These are phyloP conservation scores for Brassica napus DNA, from an alignment of 345 rosid species.

Conservation along the genomic window DNA sequence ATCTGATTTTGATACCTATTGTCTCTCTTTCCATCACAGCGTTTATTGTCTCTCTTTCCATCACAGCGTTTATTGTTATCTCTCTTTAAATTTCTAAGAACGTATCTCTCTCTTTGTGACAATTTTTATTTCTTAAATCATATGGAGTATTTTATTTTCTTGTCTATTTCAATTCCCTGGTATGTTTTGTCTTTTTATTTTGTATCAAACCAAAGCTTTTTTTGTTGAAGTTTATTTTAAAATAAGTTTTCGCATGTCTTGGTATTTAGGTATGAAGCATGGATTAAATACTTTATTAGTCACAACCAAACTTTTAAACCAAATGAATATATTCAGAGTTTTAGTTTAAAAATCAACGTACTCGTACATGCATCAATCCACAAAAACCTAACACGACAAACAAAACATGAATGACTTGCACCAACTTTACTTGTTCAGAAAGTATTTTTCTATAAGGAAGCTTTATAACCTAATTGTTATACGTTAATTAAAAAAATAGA, in stretches of 20 bases:
- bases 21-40: not conserved
- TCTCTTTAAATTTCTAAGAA: not conserved
- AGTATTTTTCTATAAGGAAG: not conserved
- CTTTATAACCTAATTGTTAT: not conserved
- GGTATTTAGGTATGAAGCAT: not conserved
- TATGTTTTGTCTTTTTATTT: not conserved
- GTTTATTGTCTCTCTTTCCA: not conserved
- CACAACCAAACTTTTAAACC: not conserved
- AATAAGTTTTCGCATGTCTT: not conserved
- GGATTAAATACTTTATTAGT: not conserved
- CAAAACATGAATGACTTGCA: not conserved
- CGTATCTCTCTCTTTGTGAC: not conserved
- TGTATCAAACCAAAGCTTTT: not conserved
- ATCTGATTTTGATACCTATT: not conserved
- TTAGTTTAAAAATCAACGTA: not conserved
- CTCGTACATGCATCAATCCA: slow-evolving; percentile 10
- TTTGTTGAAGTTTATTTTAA: not conserved
- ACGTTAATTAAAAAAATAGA: not conserved
- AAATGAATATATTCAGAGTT: not conserved
- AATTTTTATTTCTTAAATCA: not conserved
- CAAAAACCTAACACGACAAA: slow-evolving; percentile 22
- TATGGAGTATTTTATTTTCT: not conserved
- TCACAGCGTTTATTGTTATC: not conserved
- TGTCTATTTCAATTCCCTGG: not conserved
- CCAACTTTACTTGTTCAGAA: not conserved